Conservation (phyloP, 805 yeast genomes). For the Ogataea siamensis region DNA sequence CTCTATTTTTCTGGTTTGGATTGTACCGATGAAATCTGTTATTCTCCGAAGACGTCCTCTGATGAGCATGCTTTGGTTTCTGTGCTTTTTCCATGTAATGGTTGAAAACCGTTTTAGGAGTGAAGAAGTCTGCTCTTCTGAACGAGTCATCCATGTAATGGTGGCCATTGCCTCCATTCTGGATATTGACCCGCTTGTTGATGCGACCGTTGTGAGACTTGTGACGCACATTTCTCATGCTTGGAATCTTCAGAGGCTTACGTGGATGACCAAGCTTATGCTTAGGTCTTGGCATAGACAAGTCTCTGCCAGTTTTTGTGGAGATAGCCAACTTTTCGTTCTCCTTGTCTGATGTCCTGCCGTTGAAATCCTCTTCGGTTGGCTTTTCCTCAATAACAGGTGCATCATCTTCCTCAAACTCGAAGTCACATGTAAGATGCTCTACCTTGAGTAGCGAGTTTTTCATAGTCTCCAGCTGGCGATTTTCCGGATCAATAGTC, state of each 20-base stretch:
- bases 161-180: conserved; percentile 1
- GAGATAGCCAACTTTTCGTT: conserved; percentile 19
- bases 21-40: conserved; percentile 20
- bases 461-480: conserved; percentile 63
- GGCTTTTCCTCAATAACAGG: conserved; percentile 20
- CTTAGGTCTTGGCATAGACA: conserved; percentile 13
- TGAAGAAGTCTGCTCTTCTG: conserved; percentile 70
- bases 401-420: conserved; percentile 37
- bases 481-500: conserved; percentile 83
- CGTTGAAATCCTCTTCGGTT: conserved; percentile 11
- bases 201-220: conserved; percentile 24
- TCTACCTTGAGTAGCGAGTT: conserved; percentile 57
- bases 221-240: conserved; percentile 18
- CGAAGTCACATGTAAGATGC: conserved; percentile 83
- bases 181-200: conserved; percentile 15
- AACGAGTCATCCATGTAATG: conserved; percentile 20
- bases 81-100: conserved; percentile 68
- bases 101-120: conserved; percentile 71
- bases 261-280: conserved; percentile 24
- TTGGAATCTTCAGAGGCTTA: conserved; percentile 32
- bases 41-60: conserved; percentile 8
- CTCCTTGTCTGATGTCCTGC: conserved; percentile 25
- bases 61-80: conserved; percentile 34
- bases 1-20: conserved; percentile 26
- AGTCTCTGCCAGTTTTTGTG: conserved; percentile 3